Conservation (phyloP, 106 monocot genomes). For the Acorus gramineus region DNA sequence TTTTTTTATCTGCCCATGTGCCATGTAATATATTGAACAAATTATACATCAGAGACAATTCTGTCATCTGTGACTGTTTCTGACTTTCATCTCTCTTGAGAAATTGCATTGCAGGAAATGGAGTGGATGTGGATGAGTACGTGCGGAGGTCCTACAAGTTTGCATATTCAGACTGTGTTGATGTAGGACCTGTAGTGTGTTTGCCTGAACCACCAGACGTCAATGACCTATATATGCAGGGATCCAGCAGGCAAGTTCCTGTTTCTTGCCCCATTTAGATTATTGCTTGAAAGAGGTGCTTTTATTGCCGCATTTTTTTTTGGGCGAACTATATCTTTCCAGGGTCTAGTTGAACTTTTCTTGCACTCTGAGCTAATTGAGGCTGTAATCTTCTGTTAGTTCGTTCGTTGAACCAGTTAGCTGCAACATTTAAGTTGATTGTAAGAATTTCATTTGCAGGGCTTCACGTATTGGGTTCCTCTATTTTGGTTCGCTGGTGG, state of each 20-base stretch:
- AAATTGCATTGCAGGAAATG: conserved; percentile 46
- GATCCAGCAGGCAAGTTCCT: conserved; percentile 55
- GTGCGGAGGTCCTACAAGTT: conserved; percentile 85
- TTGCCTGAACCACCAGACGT: conserved; percentile 87
- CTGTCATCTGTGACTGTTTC: neutral
- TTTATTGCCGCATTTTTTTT: conserved; percentile 5
- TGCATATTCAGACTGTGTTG: conserved; percentile 95
- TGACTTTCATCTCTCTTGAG: neutral
- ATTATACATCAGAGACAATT: neutral
- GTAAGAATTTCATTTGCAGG: conserved; percentile 21
- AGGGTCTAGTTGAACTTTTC: too few relatives aligned
- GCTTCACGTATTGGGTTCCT: conserved; percentile 64
- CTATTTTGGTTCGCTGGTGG: conserved; percentile 64
- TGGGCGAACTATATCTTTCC: neutral
- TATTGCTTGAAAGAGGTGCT: neutral
- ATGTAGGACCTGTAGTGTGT: conserved; percentile 79
- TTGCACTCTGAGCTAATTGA: too few relatives aligned
- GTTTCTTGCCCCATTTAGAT: neutral
- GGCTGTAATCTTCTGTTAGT: too few relatives aligned
- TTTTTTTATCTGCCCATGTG: neutral
- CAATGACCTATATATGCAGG: conserved; percentile 61
- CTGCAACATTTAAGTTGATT: neutral
- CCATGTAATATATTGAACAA: neutral
- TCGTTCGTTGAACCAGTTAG: too few relatives aligned
- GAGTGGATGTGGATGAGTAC: conserved; percentile 95